These are phyloP conservation scores for Aspergillus sclerotioniger DNA, from an alignment of 495 filamentous ascomycete genomes.

Conservation along the genomic window DNA sequence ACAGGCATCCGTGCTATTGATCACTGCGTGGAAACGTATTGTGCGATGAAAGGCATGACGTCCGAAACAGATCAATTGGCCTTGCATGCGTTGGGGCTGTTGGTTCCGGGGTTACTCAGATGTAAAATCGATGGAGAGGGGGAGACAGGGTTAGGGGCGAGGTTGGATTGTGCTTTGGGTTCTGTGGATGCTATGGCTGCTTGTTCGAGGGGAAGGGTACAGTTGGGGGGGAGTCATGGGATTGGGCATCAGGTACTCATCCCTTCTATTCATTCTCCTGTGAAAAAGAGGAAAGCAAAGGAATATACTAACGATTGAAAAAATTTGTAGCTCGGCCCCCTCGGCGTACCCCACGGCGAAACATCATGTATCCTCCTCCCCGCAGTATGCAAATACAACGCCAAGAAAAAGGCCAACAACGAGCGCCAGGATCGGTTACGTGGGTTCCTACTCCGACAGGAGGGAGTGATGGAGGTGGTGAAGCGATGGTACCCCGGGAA, in stretches of 20 bases:
- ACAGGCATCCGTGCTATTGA: slow-evolving; percentile 63
- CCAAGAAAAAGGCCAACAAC: slow-evolving; percentile 43
- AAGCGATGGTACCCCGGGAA: slow-evolving; percentile 27
- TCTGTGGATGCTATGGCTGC: slow-evolving; percentile 56
- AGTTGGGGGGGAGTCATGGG: slow-evolving; percentile 60
- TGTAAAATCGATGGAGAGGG: slow-evolving; percentile 46
- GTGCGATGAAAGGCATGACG: slow-evolving; percentile 39
- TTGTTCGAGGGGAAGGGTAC: slow-evolving; percentile 35
- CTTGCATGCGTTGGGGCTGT: slow-evolving; percentile 40
- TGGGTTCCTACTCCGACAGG: slow-evolving; percentile 48
- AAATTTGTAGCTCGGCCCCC: slow-evolving; percentile 49
- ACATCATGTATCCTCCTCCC: slow-evolving; percentile 65
- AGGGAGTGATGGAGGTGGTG: slow-evolving; percentile 42
- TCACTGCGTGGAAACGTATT: slow-evolving; percentile 62
- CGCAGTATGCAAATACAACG: slow-evolving; percentile 60
- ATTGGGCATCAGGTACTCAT: slow-evolving; percentile 66
- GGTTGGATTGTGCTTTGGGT: slow-evolving; percentile 53
- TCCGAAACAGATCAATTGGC: slow-evolving; percentile 40
- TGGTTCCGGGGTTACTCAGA: slow-evolving; percentile 52
- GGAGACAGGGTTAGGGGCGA: slow-evolving; percentile 42
- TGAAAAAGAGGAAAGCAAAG: too few species aligned
- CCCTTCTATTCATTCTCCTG: slow-evolving; percentile 5
- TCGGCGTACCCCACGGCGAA: slow-evolving; percentile 65
- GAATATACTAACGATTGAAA: background rate
- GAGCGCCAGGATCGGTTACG: slow-evolving; percentile 47